A percentile compares a stretch with the other conserved stretches of the same genome.
Evolutionary conservation across 306 rosid genomes (phyloP).

Genomic region (Lathyrus aphaca): DNA sequence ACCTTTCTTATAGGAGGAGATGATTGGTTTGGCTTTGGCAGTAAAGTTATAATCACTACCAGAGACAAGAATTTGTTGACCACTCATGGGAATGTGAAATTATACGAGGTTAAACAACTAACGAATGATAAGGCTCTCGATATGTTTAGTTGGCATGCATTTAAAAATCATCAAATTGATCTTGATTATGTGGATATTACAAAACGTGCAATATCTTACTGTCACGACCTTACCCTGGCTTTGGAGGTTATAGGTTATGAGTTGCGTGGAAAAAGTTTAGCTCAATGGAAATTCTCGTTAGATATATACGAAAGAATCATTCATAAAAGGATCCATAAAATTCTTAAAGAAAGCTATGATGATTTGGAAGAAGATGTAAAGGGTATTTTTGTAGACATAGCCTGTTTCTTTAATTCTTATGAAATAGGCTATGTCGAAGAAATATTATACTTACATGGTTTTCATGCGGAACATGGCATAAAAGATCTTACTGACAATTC

Average conservation of each 20-base stretch:
- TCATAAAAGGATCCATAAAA: neutral
- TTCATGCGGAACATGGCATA: constrained; percentile 6
- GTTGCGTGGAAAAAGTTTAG: constrained; percentile 3
- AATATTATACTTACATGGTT: neutral
- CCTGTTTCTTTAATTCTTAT: constrained; percentile 27
- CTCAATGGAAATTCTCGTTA: neutral
- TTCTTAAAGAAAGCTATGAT: constrained; percentile 22
- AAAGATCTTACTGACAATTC: neutral
- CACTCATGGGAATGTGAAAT: neutral
- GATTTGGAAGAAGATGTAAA: constrained; percentile 22
- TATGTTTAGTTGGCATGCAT: constrained; percentile 14
- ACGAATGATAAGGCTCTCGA: neutral
- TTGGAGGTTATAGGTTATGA: constrained; percentile 25
- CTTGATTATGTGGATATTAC: neutral
- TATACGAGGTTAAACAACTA: neutral
- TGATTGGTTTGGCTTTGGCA: constrained; percentile 15
- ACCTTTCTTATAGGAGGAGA: neutral
- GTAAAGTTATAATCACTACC: constrained; percentile 16
- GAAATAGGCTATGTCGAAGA: neutral
- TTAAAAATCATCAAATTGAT: neutral
- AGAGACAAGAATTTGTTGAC: constrained; percentile 9
- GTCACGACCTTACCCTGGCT: constrained; percentile 15
- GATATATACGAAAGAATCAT: neutral
- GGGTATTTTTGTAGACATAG: neutral
- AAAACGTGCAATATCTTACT: neutral